These are phyloP conservation scores for Samsoniella hepiali DNA, from an alignment of 2,329 filamentous ascomycete genomes.

Conservation along the genomic window DNA sequence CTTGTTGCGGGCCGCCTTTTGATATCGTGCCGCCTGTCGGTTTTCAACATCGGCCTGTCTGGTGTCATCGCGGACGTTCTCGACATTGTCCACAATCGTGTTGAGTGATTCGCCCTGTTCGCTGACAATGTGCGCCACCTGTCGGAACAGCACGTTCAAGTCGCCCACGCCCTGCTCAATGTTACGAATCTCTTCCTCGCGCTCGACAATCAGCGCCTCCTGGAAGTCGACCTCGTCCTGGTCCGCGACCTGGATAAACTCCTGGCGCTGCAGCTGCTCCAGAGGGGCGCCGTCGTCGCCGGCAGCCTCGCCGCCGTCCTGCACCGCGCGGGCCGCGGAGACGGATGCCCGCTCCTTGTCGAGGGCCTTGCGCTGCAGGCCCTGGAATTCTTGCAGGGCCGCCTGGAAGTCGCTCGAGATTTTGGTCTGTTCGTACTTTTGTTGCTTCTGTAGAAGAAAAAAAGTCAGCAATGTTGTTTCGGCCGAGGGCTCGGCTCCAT, in stretches of 20 bases:
- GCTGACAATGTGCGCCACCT: slow-evolving; percentile 95
- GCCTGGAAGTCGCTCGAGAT: slow-evolving; percentile 90
- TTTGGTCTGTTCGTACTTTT: slow-evolving; percentile 96
- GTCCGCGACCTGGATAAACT: slow-evolving; percentile 76
- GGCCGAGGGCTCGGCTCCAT: neutral
- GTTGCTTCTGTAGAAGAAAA: slow-evolving; percentile 67
- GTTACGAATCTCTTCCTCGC: slow-evolving; percentile 93
- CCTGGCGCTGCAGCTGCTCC: slow-evolving; percentile 59
- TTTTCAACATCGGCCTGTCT: slow-evolving; percentile 82
- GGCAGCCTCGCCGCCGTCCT: slow-evolving; percentile 56
- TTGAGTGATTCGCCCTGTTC: slow-evolving; percentile 90
- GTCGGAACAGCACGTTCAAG: slow-evolving; percentile 92
- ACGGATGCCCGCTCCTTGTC: slow-evolving; percentile 91
- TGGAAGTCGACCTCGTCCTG: slow-evolving; percentile 98
- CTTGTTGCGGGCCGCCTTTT: slow-evolving; percentile 93
- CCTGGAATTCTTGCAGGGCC: slow-evolving; percentile 86
- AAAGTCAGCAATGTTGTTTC: neutral
- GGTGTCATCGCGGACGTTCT: slow-evolving; percentile 77
- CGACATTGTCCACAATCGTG: slow-evolving; percentile 84
- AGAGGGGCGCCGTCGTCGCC: slow-evolving; percentile 32
- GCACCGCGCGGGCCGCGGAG: slow-evolving; percentile 74
- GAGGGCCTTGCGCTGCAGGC: slow-evolving; percentile 81
- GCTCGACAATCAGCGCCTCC: slow-evolving; percentile 90
- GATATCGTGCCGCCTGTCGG: slow-evolving; percentile 81
- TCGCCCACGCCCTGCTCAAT: slow-evolving; percentile 96